These are phyloP conservation scores for Salix suchowensis DNA, from an alignment of 345 rosid genomes.

Conservation along the genomic window DNA sequence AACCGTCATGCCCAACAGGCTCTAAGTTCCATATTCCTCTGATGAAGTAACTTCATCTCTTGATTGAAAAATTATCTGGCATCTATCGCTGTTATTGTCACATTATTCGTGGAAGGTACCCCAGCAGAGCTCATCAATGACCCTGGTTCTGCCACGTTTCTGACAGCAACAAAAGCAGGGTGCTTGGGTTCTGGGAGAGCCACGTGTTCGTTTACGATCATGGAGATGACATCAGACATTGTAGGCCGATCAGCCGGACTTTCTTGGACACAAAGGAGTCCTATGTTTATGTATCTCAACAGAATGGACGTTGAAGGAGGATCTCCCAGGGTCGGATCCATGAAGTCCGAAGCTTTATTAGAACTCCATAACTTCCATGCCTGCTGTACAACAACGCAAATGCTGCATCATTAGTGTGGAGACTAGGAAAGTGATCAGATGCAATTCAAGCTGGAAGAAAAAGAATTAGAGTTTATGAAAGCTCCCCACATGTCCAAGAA, in stretches of 20 bases:
- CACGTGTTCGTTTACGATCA: background rate
- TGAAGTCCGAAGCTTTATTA: background rate
- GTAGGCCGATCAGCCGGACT: conserved; percentile 5
- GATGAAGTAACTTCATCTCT: no score
- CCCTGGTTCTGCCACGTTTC: background rate
- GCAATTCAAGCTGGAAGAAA: background rate
- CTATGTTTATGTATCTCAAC: background rate
- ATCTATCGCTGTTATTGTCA: background rate
- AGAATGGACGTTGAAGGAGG: background rate
- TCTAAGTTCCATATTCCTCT: no score
- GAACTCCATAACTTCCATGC: background rate
- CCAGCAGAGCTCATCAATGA: background rate
- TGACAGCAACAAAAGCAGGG: background rate
- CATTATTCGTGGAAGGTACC: background rate
- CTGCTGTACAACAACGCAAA: background rate
- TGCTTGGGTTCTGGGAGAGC: background rate
- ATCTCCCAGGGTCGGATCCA: background rate
- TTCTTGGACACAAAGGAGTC: background rate
- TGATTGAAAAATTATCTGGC: background rate
- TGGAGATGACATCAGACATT: conserved; percentile 3
- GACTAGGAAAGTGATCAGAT: background rate
- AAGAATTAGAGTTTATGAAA: background rate
- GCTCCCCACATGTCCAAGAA: background rate
- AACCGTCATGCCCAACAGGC: no score
- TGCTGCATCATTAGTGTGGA: background rate